These are phyloP conservation scores for Epichloe coenophiala DNA, from an alignment of 2,329 filamentous ascomycete genomes.

Conservation along the genomic window DNA sequence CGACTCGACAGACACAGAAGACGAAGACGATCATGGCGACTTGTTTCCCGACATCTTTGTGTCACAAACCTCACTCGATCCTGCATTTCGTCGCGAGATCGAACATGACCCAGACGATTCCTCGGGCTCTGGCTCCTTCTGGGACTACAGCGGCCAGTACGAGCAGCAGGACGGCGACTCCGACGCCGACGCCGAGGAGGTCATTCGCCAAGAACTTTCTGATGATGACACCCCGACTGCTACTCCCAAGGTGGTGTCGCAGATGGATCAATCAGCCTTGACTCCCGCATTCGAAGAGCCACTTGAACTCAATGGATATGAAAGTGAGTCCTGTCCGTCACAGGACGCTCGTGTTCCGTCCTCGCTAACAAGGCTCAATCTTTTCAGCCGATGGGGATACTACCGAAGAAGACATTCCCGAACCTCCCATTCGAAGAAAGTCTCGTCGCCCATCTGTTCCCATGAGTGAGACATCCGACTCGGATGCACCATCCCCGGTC, in stretches of 20 bases:
- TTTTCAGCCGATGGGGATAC: conserved; percentile 44
- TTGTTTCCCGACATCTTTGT: conserved; percentile 71
- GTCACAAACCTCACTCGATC: conserved; percentile 59
- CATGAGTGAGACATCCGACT: conserved; percentile 32
- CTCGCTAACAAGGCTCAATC: conserved; percentile 6
- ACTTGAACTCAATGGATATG: conserved; percentile 41
- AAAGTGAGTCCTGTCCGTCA: conserved; percentile 35
- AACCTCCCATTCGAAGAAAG: conserved; percentile 35
- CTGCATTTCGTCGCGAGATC: conserved; percentile 58
- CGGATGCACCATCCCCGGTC: conserved; percentile 34
- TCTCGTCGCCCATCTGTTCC: conserved; percentile 26
- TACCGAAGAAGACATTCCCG: conserved; percentile 45
- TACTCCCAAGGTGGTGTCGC: conserved; percentile 25
- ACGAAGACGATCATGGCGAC: conserved; percentile 47
- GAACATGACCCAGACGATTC: conserved; percentile 52
- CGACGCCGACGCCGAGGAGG: conserved; percentile 31
- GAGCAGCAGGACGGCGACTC: conserved; percentile 20
- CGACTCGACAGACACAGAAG: conserved; percentile 49
- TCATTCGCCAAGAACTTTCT: conserved; percentile 21
- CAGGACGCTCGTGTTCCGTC: conserved; percentile 1
- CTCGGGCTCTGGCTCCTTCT: conserved; percentile 45
- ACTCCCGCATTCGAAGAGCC: conserved; percentile 19
- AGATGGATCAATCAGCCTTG: conserved; percentile 13
- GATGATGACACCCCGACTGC: conserved; percentile 30
- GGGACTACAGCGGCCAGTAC: conserved; percentile 45